These are phyloP conservation scores for Thelonectria rubi DNA, from an alignment of 2,329 filamentous ascomycete species.

Conservation along the genomic window DNA sequence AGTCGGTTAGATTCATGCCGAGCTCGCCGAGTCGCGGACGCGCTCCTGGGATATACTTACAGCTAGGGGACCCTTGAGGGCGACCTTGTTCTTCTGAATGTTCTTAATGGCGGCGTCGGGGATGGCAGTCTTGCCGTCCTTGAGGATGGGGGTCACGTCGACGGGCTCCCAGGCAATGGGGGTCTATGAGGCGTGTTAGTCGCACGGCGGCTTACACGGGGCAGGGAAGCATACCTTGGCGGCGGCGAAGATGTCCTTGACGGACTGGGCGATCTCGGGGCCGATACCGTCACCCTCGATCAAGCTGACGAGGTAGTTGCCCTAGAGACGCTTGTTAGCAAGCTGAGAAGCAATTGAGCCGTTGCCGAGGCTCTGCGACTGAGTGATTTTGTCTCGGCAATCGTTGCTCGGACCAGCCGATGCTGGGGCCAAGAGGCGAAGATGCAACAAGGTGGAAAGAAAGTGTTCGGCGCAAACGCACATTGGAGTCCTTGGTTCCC, in stretches of 20 bases:
- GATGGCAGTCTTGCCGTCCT: conserved; percentile 95
- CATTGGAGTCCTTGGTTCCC: conserved; percentile 86
- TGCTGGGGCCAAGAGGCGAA: conserved; percentile 20
- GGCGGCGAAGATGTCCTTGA: conserved; percentile 98
- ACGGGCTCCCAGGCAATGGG: conserved; percentile 97
- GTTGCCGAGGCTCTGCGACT: conserved; percentile 39
- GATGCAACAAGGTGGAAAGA: conserved; percentile 1
- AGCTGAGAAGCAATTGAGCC: conserved; percentile 29
- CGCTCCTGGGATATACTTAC: conserved; percentile 60
- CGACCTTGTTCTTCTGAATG: conserved; percentile 94
- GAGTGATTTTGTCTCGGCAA: conserved; percentile 54
- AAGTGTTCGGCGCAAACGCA: conserved; percentile 59
- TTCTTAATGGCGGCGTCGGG: conserved; percentile 92
- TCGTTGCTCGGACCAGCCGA: conserved; percentile 41
- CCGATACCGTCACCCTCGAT: conserved; percentile 99
- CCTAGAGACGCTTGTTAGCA: conserved; percentile 61
- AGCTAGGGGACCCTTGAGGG: conserved; percentile 96
- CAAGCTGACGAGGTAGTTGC: conserved; percentile 93
- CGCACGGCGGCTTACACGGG: conserved; percentile 11
- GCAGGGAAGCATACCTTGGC: conserved; percentile 73
- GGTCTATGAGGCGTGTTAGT: conserved; percentile 61
- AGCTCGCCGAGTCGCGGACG: conserved; percentile 8
- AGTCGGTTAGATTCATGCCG: conserved; percentile 27
- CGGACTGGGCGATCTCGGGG: conserved; percentile 95
- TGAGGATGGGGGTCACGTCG: conserved; percentile 92